Conservation (phyloP, 2,329 filamentous ascomycete species). For the Trichophaea hybrida region DNA sequence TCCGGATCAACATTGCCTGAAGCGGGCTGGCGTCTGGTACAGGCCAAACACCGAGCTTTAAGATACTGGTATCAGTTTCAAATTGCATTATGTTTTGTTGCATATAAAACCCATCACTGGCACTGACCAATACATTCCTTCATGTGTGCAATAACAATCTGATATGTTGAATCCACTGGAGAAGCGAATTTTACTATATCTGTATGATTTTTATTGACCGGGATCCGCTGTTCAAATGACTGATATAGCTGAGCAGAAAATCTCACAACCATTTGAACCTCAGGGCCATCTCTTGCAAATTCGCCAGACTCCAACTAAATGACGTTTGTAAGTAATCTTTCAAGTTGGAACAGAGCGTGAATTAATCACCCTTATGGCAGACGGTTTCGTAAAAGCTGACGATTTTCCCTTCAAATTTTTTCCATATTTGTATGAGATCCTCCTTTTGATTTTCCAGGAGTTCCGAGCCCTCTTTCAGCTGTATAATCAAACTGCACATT, state of each 20-base stretch:
- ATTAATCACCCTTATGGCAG: background rate
- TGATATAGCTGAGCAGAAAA: background rate
- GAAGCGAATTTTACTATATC: slow-evolving; percentile 3
- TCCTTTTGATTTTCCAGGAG: slow-evolving; percentile 3
- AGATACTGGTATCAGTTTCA: no score
- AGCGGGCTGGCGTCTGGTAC: no score
- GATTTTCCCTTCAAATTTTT: background rate
- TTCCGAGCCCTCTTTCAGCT: background rate
- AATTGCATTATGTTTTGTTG: no score
- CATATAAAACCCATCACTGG: no score
- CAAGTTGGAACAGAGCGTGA: background rate
- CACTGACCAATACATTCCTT: slow-evolving; percentile 2
- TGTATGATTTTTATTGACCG: slow-evolving; percentile 2
- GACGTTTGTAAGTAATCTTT: background rate
- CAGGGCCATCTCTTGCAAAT: background rate
- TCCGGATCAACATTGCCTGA: no score
- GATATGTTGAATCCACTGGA: background rate
- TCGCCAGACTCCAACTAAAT: background rate
- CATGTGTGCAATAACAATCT: background rate
- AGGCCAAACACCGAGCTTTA: no score
- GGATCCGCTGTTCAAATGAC: background rate
- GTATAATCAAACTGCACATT: background rate
- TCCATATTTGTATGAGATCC: background rate
- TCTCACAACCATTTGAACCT: background rate
- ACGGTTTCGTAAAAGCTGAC: slow-evolving; percentile 9